phyloP scores from a whole-genome alignment of 345 rosid genomes.

The Dovyalis caffra region DNA sequence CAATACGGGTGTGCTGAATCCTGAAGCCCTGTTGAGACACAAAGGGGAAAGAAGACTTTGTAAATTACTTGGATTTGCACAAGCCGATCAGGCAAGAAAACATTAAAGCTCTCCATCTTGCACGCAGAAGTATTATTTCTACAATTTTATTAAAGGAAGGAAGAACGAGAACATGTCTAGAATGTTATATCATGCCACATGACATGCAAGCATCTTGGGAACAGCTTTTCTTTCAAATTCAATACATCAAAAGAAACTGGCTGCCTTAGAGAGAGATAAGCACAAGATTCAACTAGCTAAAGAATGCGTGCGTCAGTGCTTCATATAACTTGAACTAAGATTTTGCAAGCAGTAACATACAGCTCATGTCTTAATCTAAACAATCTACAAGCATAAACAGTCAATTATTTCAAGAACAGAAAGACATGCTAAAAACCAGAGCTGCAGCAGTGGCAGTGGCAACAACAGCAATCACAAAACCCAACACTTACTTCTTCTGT shows the following conservation, averaged over 20 bases:
- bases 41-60: background rate
- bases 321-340: background rate
- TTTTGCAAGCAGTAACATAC: too few relatives aligned
- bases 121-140: background rate
- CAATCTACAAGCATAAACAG: background rate
- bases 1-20: conserved; percentile 56
- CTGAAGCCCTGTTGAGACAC: conserved; percentile 48
- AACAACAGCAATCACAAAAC: background rate
- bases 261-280: background rate
- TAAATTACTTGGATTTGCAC: background rate
- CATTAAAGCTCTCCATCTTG: background rate
- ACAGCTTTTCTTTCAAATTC: background rate
- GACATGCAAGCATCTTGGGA: background rate
- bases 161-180: background rate
- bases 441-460: background rate
- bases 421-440: background rate
- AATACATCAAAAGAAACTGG: background rate
- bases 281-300: background rate
- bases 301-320: background rate
- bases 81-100: background rate
- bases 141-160: background rate
- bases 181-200: background rate
- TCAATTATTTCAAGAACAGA: background rate
- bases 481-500: conserved; percentile 65
- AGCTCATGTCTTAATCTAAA: background rate